Evolutionary conservation across 768 basidiomycete genomes (phyloP), one percentile per base, ranked within the genome.

Genomic region (Roridomyces roridus): DNA sequence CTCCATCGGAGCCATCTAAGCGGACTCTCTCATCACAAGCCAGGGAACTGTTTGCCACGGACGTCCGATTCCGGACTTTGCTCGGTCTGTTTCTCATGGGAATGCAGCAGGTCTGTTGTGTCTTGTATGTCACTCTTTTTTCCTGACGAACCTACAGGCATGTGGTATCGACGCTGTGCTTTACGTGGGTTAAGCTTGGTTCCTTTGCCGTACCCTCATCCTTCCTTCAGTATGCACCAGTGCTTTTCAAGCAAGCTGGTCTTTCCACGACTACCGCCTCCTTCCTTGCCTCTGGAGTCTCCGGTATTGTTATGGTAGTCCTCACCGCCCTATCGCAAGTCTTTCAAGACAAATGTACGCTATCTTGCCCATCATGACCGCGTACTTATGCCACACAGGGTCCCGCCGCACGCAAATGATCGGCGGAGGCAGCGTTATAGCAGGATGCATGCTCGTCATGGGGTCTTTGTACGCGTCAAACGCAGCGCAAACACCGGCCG

Each of bases 261-360:
- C 73, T 83, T n/a, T 74, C 75, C 12, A 73, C 73, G 4, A 67
- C 68, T n/a, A 72, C 75, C 17, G 74, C 80, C 3, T 74, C 78
- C 3, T 82, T 84, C 68, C 71, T 83, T 29, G 80, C 80, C 0
- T 80, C 80, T 1, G 83, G 80, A 5, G 70, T 83, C 11, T 77
- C 79, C 2, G 83, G 81, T 28, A 69, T 84, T 36, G 60, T 80
- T 29, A 77, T 76, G 55, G 56, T 82, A 18, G 68, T 68, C 15
- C 67, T 70, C 39, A 79, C 77, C 6, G 70, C 80, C 44, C 65
- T 70, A 3, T 67, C 74, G 11, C 77, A 77, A 55, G 49, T 75
- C 41, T 75, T 68, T 46, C 70, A 74, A 17, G 80, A 80, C 46
- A 74, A 67, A 57, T 80, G 76, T 75, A 65, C 55, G 43, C 17